Evolutionary conservation across 345 rosid species (phyloP).

Genomic region (Draba incana): DNA sequence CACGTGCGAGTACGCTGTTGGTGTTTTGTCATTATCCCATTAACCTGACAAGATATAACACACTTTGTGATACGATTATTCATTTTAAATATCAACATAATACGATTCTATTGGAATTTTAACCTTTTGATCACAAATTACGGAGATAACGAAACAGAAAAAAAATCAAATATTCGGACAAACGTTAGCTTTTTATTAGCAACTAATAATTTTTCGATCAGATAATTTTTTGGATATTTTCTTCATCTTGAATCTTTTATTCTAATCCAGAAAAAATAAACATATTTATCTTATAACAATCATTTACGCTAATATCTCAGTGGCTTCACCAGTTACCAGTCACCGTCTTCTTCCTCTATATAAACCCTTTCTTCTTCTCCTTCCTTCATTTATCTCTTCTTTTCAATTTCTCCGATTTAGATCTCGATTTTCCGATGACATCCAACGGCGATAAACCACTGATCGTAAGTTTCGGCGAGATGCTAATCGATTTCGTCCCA

Average conservation of each 20-base stretch:
- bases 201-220: not conserved
- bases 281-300: no score
- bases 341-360: slow-evolving; percentile 29
- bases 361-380: slow-evolving; percentile 24
- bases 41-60: slow-evolving; percentile 15
- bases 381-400: not conserved
- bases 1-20: slow-evolving; percentile 26
- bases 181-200: slow-evolving; percentile 6
- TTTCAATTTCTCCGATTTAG: slow-evolving; percentile 28
- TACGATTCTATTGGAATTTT: not conserved
- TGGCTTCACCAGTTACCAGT: slow-evolving; percentile 15
- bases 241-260: not conserved
- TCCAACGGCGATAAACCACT: slow-evolving; percentile 47
- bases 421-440: slow-evolving; percentile 43
- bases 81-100: not conserved
- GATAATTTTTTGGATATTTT: not conserved
- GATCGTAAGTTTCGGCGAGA: slow-evolving; percentile 55
- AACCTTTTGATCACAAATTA: not conserved
- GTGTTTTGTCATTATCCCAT: slow-evolving; percentile 32
- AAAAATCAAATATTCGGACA: slow-evolving; percentile 19
- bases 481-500: slow-evolving; percentile 69
- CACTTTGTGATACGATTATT: not conserved
- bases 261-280: not conserved
- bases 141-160: not conserved
- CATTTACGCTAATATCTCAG: no score